These are phyloP conservation scores for Microdochium trichocladiopsis DNA, from an alignment of 2,329 filamentous ascomycete species.

Conservation along the genomic window DNA sequence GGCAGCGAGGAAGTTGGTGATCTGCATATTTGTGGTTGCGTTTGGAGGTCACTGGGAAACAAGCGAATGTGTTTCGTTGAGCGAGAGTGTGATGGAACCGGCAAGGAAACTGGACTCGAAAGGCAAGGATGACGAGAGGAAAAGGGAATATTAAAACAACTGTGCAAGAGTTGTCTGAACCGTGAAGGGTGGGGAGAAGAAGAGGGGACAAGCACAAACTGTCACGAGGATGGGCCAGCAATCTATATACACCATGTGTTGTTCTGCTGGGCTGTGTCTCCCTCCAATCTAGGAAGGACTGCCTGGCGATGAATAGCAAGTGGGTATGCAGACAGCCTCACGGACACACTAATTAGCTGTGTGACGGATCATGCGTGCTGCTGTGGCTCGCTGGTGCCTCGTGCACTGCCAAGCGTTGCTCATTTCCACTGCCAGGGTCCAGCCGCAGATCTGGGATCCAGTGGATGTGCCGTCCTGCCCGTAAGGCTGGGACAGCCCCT, in stretches of 20 bases:
- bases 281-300: too few relatives aligned
- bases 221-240: background rate
- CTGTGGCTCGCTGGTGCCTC: too few relatives aligned
- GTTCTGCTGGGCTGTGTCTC: background rate
- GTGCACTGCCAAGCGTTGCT: too few relatives aligned
- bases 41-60: background rate
- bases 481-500: too few relatives aligned
- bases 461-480: too few relatives aligned
- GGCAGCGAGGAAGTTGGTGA: background rate
- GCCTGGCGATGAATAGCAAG: too few relatives aligned
- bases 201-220: background rate
- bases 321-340: too few relatives aligned
- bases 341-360: too few relatives aligned
- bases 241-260: background rate
- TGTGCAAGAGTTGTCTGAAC: background rate
- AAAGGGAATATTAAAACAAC: background rate
- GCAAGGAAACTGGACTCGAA: background rate
- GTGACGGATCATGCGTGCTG: too few relatives aligned
- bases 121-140: background rate
- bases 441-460: too few relatives aligned
- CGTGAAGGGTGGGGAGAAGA: background rate
- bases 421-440: too few relatives aligned
- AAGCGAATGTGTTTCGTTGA: background rate
- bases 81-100: background rate
- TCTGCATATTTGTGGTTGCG: background rate